Evolutionary conservation across 495 filamentous ascomycete species (phyloP), one percentile per base, ranked within the genome.

Genomic region (Cenococcum geophilum): DNA sequence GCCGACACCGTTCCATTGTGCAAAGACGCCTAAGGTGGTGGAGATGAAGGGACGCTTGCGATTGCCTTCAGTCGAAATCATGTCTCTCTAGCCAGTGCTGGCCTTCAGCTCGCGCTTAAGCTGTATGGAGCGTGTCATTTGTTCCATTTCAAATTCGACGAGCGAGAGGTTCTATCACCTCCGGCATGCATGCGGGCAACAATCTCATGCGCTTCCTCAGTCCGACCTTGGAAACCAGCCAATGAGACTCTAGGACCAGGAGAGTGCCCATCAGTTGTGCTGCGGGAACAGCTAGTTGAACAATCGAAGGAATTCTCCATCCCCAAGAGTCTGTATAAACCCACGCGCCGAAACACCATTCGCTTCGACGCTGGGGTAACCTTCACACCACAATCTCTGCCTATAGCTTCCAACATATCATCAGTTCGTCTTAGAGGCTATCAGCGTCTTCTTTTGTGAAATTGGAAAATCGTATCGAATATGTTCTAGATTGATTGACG

Each of bases 161-260:
- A 72, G 36, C 34, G 64, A 62, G 64, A 63, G 8, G 63, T 48
- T 32, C 22, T 36, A 34, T 70, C 55, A 40, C 61, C 68, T 20
- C 64, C 61, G 10, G 61, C 68, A 53, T 70, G 68, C 5, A 78
- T 79, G 50, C 76, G 75, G 62, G 80, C 78, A 0, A 87, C 78
- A 58, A 83, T 80, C 0, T 61, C 20, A 37, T 85, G 79, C 6
- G 86, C 86, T 69, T 86, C 68, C 11, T 88, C 86, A 59, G 80
- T 75, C 57, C 79, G 78, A 70, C 86, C 86, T 63, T 84, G 61
- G 80, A 78, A 61, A 89, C 83, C 22, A 61, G 59, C 61, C 60
- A 67, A 11, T 16, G 49, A 10, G 49, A 27, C 14, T 52, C 23
- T 0, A 16, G 23, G 49, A 52, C 49, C 8, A 52, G 12, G 49